phyloP scores from a whole-genome alignment of 495 filamentous ascomycete genomes.

The Elasticomyces elasticus region DNA sequence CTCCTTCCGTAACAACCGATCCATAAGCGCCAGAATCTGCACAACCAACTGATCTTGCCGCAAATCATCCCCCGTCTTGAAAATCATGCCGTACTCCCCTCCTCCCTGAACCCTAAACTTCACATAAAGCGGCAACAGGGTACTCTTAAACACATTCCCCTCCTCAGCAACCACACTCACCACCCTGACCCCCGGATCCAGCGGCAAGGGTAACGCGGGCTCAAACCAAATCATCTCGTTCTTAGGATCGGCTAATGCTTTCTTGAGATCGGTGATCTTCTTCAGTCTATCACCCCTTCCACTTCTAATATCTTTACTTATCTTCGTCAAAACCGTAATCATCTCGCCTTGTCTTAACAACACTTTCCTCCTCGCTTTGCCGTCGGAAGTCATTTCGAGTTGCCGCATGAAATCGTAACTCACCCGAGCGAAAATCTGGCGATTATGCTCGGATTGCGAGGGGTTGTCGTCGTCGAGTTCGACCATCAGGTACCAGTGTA shows the following conservation, averaged over 20 bases:
- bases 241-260: conserved; percentile 74
- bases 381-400: conserved; percentile 51
- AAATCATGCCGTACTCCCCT: conserved; percentile 77
- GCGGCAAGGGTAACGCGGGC: conserved; percentile 75
- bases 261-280: conserved; percentile 75
- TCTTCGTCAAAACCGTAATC: conserved; percentile 73
- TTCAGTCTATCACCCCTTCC: conserved; percentile 63
- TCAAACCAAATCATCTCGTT: conserved; percentile 77
- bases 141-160: conserved; percentile 88
- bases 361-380: conserved; percentile 60
- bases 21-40: conserved; percentile 97
- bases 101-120: conserved; percentile 74
- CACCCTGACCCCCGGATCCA: conserved; percentile 74
- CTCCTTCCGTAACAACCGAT: conserved; percentile 87
- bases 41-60: conserved; percentile 97
- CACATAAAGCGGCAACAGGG: conserved; percentile 79
- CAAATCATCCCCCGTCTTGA: conserved; percentile 95
- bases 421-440: conserved; percentile 77
- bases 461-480: conserved; percentile 79
- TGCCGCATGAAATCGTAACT: conserved; percentile 93
- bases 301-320: conserved; percentile 80
- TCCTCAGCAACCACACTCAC: conserved; percentile 75
- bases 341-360: conserved; percentile 84
- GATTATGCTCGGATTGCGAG: conserved; percentile 53
- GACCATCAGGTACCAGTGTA: conserved; percentile 98